These are phyloP conservation scores for Suhomyces kilbournensis DNA, from an alignment of 805 yeast species.

Conservation along the genomic window DNA sequence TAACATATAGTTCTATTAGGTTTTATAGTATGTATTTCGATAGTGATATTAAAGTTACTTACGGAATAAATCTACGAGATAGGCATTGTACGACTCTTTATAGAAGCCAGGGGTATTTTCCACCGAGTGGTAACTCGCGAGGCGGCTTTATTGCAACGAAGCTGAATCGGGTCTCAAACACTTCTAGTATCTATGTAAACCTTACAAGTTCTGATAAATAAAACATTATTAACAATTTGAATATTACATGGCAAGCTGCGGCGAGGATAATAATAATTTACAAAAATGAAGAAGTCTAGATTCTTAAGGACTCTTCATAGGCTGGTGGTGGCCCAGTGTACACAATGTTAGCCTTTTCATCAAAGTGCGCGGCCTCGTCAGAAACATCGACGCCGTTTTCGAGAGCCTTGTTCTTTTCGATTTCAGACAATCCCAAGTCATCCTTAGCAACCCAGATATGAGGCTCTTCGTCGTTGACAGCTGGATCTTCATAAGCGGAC, in stretches of 20 bases:
- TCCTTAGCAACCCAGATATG: slow-evolving; percentile 72
- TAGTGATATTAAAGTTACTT: no score
- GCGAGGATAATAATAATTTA: neutral
- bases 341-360: slow-evolving; percentile 53
- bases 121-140: no score
- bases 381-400: slow-evolving; percentile 52
- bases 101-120: no score
- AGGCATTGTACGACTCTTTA: no score
- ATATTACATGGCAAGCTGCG: neutral
- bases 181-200: no score
- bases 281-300: slow-evolving; percentile 14
- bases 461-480: slow-evolving; percentile 54
- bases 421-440: slow-evolving; percentile 60
- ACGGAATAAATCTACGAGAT: no score
- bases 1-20: neutral
- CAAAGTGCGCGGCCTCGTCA: slow-evolving; percentile 55
- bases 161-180: no score
- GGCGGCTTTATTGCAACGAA: no score
- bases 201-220: neutral
- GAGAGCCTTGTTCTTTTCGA: slow-evolving; percentile 55
- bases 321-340: slow-evolving; percentile 70
- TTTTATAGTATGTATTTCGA: no score
- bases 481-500: slow-evolving; percentile 54
- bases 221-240: neutral
- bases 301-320: slow-evolving; percentile 49